Percentiles rank a stretch among this genome's conserved stretches.
Evolutionary conservation across 352 stramenopile species (phyloP).

Genomic region (Plasmopara muralis): DNA sequence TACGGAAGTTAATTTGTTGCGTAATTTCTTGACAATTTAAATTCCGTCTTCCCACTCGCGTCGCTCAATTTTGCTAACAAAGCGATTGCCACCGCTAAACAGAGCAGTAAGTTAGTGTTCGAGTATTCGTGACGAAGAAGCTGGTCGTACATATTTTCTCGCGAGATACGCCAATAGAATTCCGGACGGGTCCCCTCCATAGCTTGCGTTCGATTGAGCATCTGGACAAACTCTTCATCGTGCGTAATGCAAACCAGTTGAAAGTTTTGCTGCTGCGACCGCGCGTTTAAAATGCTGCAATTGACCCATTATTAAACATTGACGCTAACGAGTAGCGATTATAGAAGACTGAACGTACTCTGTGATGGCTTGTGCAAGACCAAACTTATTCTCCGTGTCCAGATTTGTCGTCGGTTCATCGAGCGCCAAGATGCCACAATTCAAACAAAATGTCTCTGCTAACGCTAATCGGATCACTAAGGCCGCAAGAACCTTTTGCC

Average conservation of each 20-base stretch:
- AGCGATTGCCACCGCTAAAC: constrained; percentile 65
- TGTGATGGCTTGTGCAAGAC: constrained; percentile 80
- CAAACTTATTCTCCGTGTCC: constrained; percentile 96
- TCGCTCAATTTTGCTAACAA: constrained; percentile 78
- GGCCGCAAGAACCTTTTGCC: constrained; percentile 94
- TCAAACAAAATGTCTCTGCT: constrained; percentile 98
- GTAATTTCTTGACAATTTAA: constrained; percentile 10
- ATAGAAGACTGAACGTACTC: constrained; percentile 43
- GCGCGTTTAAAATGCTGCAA: constrained; percentile 90
- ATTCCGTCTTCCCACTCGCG: constrained; percentile 54
- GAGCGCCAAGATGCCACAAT: constrained; percentile 97
- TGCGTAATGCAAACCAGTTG: constrained; percentile 99
- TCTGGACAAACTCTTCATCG: constrained; percentile 94
- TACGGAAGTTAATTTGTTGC: neutral
- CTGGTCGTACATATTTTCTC: constrained; percentile 72
- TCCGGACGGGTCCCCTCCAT: constrained; percentile 70
- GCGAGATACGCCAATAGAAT: constrained; percentile 78
- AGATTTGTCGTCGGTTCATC: constrained; percentile 99
- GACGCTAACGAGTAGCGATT: neutral
- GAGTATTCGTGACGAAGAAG: neutral
- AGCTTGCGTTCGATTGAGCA: constrained; percentile 74
- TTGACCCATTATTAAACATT: constrained; percentile 1
- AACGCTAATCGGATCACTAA: constrained; percentile 97
- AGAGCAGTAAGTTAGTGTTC: constrained; percentile 1
- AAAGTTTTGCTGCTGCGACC: constrained; percentile 96